phyloP scores from a whole-genome alignment of 208 protist genomes.

The Angomonas ambiguus region DNA sequence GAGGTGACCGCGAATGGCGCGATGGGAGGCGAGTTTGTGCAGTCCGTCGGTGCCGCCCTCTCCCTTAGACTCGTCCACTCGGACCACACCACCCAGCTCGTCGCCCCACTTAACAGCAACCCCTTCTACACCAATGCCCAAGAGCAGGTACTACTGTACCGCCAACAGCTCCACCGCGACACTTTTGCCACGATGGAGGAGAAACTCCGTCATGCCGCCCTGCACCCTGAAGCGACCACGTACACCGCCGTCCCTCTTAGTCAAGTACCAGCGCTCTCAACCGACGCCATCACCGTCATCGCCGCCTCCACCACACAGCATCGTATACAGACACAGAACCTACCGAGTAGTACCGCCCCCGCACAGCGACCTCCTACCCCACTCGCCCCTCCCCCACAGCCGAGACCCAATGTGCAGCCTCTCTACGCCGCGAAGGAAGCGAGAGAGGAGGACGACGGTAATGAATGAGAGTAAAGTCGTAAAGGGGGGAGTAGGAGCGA shows the following conservation, averaged over 20 bases:
- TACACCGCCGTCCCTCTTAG: slow-evolving; percentile 55
- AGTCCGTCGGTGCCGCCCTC: slow-evolving; percentile 34
- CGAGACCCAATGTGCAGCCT: slow-evolving; percentile 75
- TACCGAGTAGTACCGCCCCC: slow-evolving; percentile 54
- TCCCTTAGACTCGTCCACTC: slow-evolving; percentile 43
- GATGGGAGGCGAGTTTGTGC: slow-evolving; percentile 47
- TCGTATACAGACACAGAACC: slow-evolving; percentile 24
- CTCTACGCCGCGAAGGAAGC: slow-evolving; percentile 65
- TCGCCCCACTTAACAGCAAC: slow-evolving; percentile 44
- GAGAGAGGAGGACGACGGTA: slow-evolving; percentile 46
- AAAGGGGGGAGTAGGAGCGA: not conserved
- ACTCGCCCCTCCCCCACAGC: slow-evolving; percentile 56
- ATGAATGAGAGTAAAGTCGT: slow-evolving; percentile 8
- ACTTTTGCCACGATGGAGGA: slow-evolving; percentile 37
- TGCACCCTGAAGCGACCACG: slow-evolving; percentile 16
- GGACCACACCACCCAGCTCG: slow-evolving; percentile 32
- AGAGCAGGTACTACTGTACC: slow-evolving; percentile 70
- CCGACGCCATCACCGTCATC: slow-evolving; percentile 64
- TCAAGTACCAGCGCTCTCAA: slow-evolving; percentile 29
- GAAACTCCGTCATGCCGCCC: slow-evolving; percentile 30
- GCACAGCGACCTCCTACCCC: slow-evolving; percentile 80
- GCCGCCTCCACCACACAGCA: slow-evolving; percentile 34
- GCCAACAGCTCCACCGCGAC: slow-evolving; percentile 62
- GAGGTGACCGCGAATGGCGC: slow-evolving; percentile 29
- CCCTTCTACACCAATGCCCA: slow-evolving; percentile 45